These are phyloP conservation scores for Conringia planisiliqua DNA, from an alignment of 345 rosid genomes.

Conservation along the genomic window DNA sequence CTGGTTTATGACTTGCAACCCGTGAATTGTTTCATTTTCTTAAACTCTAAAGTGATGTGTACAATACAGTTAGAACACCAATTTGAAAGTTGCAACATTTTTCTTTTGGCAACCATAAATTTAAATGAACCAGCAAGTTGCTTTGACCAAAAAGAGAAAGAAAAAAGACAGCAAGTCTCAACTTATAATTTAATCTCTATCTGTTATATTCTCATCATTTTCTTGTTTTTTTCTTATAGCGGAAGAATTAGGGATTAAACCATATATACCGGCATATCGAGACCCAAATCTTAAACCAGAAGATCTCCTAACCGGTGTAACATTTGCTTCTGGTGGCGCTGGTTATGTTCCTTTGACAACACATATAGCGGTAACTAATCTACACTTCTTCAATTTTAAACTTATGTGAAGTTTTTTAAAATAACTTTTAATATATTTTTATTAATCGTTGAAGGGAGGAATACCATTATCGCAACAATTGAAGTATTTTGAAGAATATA, in stretches of 20 bases:
- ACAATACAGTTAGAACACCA: neutral
- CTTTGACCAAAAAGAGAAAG: neutral
- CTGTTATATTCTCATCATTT: neutral
- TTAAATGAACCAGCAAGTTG: neutral
- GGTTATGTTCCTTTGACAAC: constrained; percentile 63
- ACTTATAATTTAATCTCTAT: neutral
- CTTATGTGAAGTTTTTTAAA: neutral
- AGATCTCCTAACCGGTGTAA: constrained; percentile 66
- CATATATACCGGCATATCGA: constrained; percentile 52
- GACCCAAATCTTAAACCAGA: constrained; percentile 43
- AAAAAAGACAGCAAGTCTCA: neutral
- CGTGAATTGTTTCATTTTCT: neutral
- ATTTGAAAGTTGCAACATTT: neutral
- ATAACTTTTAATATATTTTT: neutral
- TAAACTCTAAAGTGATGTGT: neutral
- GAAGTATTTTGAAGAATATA: constrained; percentile 47
- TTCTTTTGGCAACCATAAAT: neutral
- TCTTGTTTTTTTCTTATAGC: constrained; percentile 31
- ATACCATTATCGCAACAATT: constrained; percentile 43
- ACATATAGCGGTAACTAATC: constrained; percentile 32
- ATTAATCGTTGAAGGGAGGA: constrained; percentile 33
- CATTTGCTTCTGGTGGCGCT: constrained; percentile 60
- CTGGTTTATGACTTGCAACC: neutral
- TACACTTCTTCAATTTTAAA: neutral
- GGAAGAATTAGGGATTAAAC: constrained; percentile 46